Conservation (phyloP, 257 asterid species). For the Oldenlandia corymbosa region DNA sequence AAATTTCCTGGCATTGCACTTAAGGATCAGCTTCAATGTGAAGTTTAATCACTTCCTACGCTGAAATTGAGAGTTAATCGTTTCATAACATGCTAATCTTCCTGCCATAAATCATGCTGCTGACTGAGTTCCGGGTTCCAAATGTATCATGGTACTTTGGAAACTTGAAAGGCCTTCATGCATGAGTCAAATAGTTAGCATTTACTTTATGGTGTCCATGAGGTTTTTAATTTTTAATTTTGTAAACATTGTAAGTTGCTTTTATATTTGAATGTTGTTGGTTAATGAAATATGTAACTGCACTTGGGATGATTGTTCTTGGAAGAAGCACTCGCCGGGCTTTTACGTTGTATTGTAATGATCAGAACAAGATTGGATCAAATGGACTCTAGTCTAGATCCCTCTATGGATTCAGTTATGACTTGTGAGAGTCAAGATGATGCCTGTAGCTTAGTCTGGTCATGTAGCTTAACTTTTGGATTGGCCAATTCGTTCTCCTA, state of each 20-base stretch:
- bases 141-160: background rate
- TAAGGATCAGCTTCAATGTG: too few relatives aligned
- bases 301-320: background rate
- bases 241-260: background rate
- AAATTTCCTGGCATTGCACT: too few relatives aligned
- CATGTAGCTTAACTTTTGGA: background rate
- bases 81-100: background rate
- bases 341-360: background rate
- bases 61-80: background rate
- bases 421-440: background rate
- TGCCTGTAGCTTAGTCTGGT: background rate
- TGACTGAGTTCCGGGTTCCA: background rate
- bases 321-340: conserved; percentile 8
- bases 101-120: background rate
- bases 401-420: conserved; percentile 1
- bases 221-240: background rate
- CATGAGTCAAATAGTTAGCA: background rate
- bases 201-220: background rate
- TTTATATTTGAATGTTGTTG: background rate
- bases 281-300: background rate
- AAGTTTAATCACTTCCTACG: too few relatives aligned
- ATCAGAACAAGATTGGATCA: background rate
- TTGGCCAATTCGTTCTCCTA: conserved; percentile 3
- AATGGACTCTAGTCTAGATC: background rate
- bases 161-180: background rate